Evolutionary conservation across 495 filamentous ascomycete genomes (phyloP).

Genomic region (Xylaria cubensis): DNA sequence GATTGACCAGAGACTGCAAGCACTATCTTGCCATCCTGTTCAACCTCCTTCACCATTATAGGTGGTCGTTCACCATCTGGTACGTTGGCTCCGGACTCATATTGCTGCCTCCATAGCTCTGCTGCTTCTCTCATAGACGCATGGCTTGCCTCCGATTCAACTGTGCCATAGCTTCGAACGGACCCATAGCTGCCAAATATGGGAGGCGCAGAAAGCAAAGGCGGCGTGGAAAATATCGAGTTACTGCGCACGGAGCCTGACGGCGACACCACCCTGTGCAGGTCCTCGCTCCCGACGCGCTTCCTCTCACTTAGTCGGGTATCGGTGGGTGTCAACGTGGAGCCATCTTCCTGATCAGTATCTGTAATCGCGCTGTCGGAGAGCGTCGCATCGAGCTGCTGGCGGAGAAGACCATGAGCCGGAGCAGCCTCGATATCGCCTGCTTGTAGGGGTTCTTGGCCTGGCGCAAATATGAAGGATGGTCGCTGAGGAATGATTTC

Average conservation of each 20-base stretch:
- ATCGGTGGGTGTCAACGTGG: slow-evolving; percentile 36
- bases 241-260: slow-evolving; percentile 41
- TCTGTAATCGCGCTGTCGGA: slow-evolving; percentile 27
- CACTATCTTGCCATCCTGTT: slow-evolving; percentile 86
- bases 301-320: slow-evolving; percentile 50
- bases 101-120: slow-evolving; percentile 74
- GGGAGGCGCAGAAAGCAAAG: slow-evolving; percentile 68
- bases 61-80: slow-evolving; percentile 74
- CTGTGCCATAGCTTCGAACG: slow-evolving; percentile 71
- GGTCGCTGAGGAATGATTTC: slow-evolving; percentile 81
- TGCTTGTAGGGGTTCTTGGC: slow-evolving; percentile 48
- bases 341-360: slow-evolving; percentile 34
- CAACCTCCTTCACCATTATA: slow-evolving; percentile 82
- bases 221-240: slow-evolving; percentile 66
- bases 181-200: slow-evolving; percentile 73
- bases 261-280: slow-evolving; percentile 41
- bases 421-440: slow-evolving; percentile 45
- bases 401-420: slow-evolving; percentile 48
- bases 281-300: slow-evolving; percentile 43
- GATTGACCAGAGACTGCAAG: slow-evolving; percentile 87
- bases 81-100: slow-evolving; percentile 52
- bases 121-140: slow-evolving; percentile 74
- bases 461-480: slow-evolving; percentile 67
- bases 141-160: slow-evolving; percentile 71
- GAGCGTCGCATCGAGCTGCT: slow-evolving; percentile 46